Base-by-base conservation (phyloP, 441 rosid species). In the Arabidopsis hybrid region DNA sequence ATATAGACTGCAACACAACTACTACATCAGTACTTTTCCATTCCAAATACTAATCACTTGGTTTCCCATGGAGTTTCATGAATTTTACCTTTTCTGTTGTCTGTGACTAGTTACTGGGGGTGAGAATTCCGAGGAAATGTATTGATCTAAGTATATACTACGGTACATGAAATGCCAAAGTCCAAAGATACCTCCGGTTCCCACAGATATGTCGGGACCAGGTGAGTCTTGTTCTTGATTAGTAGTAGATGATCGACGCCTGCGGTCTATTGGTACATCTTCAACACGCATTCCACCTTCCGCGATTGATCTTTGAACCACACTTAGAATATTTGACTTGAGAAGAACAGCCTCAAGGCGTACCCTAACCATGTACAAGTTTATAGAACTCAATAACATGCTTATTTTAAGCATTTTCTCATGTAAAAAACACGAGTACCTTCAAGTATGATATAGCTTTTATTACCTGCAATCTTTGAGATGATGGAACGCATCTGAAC, bases 131-230 rank as follows among this genome's bases (percentile, higher is more conserved):
- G 99, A 93, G 50, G 97, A 84, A 17, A 90, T 85, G 79, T 93
- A 95, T 60, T 95, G 99, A 81, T 95, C 98, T 79, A 95, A 85
- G 82, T 84, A 90, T 76, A 93, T 85, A 74, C 99, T 95, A 62
- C 95, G 97, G 68, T 95, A 95, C 38, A 95, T 89, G 84, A 95
- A 95, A 87, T 95, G 97, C 98, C 98, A 93, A 50, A 95, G 86
- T 78, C 98, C 99, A 66, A 88, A 90, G 47, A 93, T 95, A 63
- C 97, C 98, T 71, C 99, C 98, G 11, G 85, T 82, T 64, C 97
- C 96, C 67, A 79, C 79, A 78, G 78, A 75, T 17, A 87, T 77
- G 63, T 91, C 87, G 42, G 84, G 84, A 79, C 83, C 82, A 73
- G 87, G 81, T 39, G 85, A 86, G 51, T 76, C 85, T 53, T 85